Evolutionary conservation across 1,284 basidiomycete species (phyloP).

Genomic region (Marasmius tenuissimus): DNA sequence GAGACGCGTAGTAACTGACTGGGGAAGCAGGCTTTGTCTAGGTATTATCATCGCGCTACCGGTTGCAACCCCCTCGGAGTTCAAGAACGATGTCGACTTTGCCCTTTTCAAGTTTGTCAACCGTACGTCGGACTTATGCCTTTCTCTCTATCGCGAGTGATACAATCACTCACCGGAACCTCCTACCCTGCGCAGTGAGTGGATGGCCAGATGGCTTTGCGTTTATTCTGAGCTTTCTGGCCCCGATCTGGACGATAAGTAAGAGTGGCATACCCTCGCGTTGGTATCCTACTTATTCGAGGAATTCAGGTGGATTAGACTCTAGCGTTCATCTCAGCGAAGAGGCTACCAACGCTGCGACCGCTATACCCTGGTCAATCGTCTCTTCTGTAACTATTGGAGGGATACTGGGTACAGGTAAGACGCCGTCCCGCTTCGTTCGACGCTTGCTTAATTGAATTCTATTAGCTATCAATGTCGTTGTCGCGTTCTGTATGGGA

Average conservation of each 20-base stretch:
- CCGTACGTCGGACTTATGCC: constrained; percentile 51
- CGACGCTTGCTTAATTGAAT: neutral
- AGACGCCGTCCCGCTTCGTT: constrained; percentile 12
- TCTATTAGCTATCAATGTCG: constrained; percentile 48
- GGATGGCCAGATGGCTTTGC: constrained; percentile 75
- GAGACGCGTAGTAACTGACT: neutral
- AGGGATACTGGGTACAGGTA: constrained; percentile 60
- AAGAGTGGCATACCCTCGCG: constrained; percentile 16
- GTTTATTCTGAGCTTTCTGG: constrained; percentile 74
- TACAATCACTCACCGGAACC: constrained; percentile 35
- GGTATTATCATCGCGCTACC: constrained; percentile 79
- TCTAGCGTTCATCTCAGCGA: constrained; percentile 65
- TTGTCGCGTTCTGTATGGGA: constrained; percentile 63
- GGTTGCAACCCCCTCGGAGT: constrained; percentile 63
- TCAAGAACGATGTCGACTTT: constrained; percentile 66
- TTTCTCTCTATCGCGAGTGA: neutral
- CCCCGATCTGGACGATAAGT: constrained; percentile 81
- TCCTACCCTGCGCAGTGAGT: constrained; percentile 29
- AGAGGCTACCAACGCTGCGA: constrained; percentile 61
- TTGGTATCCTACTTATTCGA: neutral
- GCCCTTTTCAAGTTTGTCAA: constrained; percentile 65
- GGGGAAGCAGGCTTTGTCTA: constrained; percentile 55
- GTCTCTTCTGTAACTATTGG: constrained; percentile 52
- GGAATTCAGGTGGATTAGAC: constrained; percentile 31
- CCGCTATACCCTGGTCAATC: constrained; percentile 66